Base-by-base conservation (phyloP, 129 eudicot species). In the Lactuca saligna region DNA sequence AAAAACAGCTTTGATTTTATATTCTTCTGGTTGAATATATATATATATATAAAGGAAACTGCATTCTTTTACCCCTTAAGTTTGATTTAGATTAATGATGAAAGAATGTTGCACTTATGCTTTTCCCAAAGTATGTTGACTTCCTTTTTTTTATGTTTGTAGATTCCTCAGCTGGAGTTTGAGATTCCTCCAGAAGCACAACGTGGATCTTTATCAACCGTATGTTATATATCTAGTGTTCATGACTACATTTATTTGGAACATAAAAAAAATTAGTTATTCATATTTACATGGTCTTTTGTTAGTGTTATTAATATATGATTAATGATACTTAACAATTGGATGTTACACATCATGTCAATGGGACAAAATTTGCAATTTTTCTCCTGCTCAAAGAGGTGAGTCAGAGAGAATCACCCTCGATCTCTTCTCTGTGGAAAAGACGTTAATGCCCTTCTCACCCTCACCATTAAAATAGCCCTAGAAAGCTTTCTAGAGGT, bases 171-270 rank as follows among this genome's bases (percentile, higher is more conserved):
- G 75, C 82, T 91, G 78, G 95, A 91, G 50, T 87, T 91, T 38
- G 97, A 91, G 90, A 91, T 91, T 49, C 95, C 95, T 33, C 97
- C 97, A 1, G 95, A 91, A 76, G 87, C 97, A 74, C 97, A 91
- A 82, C 88, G 95, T 77, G 97, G 95, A 39, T 85, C 95, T 53
- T 54, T 91, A 66, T 91, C 97, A 53, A 91, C 95, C 11, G 97
- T 91, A 83, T 69, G 54, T 33, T 32, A 39, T 61, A 17, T 54
- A 51, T 61, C 56, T 42, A 63, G 17, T 53, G 7, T 58, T 73
- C 58, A 35, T 11, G 3, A 20, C 14, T 64, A 8, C 11, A 11
- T 46, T 25, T 17, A 64, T 63, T 41, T 17, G 15, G 11, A 63
- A 41, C 6, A 39, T 7, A 39, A 39, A 39, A 39, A 25, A 25